These are phyloP conservation scores for Ramaria rubella DNA, from an alignment of 768 basidiomycete genomes.

Conservation along the genomic window DNA sequence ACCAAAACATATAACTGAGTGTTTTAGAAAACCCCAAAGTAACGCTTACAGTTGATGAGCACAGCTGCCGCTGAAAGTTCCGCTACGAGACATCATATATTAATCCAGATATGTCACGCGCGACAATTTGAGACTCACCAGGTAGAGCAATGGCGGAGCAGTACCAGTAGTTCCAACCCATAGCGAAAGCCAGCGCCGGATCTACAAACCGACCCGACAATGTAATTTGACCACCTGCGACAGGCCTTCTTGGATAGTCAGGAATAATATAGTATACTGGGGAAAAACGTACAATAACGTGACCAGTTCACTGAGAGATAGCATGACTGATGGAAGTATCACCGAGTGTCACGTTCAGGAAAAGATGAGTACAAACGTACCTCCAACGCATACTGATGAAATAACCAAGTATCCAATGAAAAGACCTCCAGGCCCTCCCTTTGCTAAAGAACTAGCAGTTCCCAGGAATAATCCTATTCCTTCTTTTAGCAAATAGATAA, in stretches of 20 bases:
- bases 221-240: constrained; percentile 33
- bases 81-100: constrained; percentile 61
- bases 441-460: constrained; percentile 41
- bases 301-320: constrained; percentile 58
- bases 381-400: constrained; percentile 67
- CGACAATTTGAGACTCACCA: too few species aligned
- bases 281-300: constrained; percentile 41
- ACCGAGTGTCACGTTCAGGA: background rate
- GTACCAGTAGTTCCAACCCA: constrained; percentile 25
- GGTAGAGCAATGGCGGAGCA: constrained; percentile 19
- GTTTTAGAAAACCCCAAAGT: too few species aligned
- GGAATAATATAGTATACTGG: background rate
- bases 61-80: constrained; percentile 72
- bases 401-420: constrained; percentile 60
- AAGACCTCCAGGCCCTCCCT: constrained; percentile 70
- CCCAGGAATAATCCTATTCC: constrained; percentile 40
- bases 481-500: too few species aligned
- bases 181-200: constrained; percentile 37
- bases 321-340: constrained; percentile 1
- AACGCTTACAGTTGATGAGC: constrained; percentile 47
- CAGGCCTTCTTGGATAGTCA: too few species aligned
- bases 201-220: constrained; percentile 52
- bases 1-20: background rate
- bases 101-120: too few species aligned
- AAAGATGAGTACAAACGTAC: constrained; percentile 1